Evolutionary conservation across 2,329 filamentous ascomycete genomes (phyloP), one percentile per base, ranked within the genome.

Genomic region (Fusarium longipes): DNA sequence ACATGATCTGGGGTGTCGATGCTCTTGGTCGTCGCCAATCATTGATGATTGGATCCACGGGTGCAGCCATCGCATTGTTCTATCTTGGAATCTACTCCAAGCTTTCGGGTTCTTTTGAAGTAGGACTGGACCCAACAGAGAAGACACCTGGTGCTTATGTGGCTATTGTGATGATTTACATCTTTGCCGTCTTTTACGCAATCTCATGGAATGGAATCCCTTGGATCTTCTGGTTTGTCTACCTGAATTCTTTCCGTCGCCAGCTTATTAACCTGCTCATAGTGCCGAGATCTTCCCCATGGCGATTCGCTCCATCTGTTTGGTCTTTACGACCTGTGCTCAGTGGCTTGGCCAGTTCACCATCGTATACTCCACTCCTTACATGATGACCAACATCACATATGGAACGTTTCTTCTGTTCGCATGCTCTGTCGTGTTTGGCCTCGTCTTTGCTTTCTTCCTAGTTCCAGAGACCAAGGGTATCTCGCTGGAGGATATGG

Each of bases 1-100:
- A 53, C 39, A 53, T 53, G 50, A n/a, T 53, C 6, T 53, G 50
- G 50, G 50, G 50, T n/a, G 40, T 53, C 6, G 40, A 53, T n/a
- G 40, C 50, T n/a, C 39, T 53, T 17, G 50, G 44, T 15, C 52
- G 44, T 33, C 27, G 52, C 35, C 43, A 56, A 6, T 56, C 52
- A 11, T 9, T 56, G 4, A 50, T 56, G 43, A 50, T 56, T 11
- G 45, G 44, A 4, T 56, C 35, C 6, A 15, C n/a, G 7, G 52
- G 52, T 3, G 52, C 52, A 5, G 44, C 44, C 0, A 15, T 54
- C 6, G 30, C 39, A 8, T 11, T 54, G 0, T 36, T 54, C 8
- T 47, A 54, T 20, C 24, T 54, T 1, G 50, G 50, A 1, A 54
- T 54, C 4, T 47, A 54, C 5, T 27, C 50, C 4, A 54, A 54